Evolutionary conservation across 257 asterid species (phyloP).

Genomic region (Eustoma russellianum): DNA sequence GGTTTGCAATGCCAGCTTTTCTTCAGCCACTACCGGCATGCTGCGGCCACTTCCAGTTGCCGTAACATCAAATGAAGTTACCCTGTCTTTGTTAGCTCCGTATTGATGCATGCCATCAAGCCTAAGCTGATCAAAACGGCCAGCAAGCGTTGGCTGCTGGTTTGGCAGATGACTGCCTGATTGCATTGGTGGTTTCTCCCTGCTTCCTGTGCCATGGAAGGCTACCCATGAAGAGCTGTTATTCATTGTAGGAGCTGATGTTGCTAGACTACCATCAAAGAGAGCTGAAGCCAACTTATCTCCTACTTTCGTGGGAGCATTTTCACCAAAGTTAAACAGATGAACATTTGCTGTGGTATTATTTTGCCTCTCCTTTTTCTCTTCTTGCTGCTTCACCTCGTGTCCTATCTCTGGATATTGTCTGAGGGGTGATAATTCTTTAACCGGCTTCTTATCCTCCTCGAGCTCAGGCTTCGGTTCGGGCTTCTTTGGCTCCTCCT

Average conservation of each 20-base stretch:
- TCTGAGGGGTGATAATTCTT: slow-evolving; percentile 78
- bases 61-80: slow-evolving; percentile 47
- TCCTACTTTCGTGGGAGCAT: slow-evolving; percentile 45
- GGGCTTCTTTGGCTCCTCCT: no score
- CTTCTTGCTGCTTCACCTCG: slow-evolving; percentile 7
- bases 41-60: slow-evolving; percentile 85
- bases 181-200: slow-evolving; percentile 73
- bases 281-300: slow-evolving; percentile 67
- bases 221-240: slow-evolving; percentile 71
- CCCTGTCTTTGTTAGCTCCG: slow-evolving; percentile 43
- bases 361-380: slow-evolving; percentile 19
- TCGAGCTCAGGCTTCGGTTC: background rate
- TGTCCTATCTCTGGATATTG: slow-evolving; percentile 9
- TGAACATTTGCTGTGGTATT: slow-evolving; percentile 43
- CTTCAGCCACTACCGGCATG: slow-evolving; percentile 68
- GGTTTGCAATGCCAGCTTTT: slow-evolving; percentile 71
- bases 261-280: slow-evolving; percentile 43
- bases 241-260: slow-evolving; percentile 15
- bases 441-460: slow-evolving; percentile 45
- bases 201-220: slow-evolving; percentile 61
- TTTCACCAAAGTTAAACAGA: slow-evolving; percentile 55
- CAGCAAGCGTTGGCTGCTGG: slow-evolving; percentile 53
- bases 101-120: slow-evolving; percentile 90
- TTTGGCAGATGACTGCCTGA: slow-evolving; percentile 61
- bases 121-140: slow-evolving; percentile 51